Base-by-base conservation (phyloP, 2,329 filamentous ascomycete genomes). In the Claviceps maximensis region DNA sequence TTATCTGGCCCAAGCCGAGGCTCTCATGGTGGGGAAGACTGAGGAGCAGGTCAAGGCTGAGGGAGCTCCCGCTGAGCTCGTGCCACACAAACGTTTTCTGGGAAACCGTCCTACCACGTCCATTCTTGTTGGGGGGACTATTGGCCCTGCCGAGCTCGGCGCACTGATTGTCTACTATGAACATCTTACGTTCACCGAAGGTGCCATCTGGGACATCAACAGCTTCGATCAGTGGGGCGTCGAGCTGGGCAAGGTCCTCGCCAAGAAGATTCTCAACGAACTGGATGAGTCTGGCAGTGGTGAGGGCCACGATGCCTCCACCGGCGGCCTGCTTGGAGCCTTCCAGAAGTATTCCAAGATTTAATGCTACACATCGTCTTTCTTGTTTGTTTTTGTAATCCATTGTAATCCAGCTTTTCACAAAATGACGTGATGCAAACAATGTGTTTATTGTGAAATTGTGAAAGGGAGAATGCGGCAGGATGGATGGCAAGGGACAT, bases 171-270 rank as follows among this genome's bases (percentile, higher is more conserved):
- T 89, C 59, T 98, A 97, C 80, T 98, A 98, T 73, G 93, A 98
- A 79, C 93, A 98, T 74, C 74, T 97, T 57, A 97, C 93, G 53
- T 98, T 98, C 71, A 94, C 88, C 40, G 93, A 98, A 75, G 93
- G 93, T 63, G 91, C 90, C 51, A 78, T 98, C 68, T 98, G 93
- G 93, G 95, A 97, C 75, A 95, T 98, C 78, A 98, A 98, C 82
- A 89, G 85, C 65, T 98, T 97, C 67, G 93, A 98, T 74, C 93
- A 98, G 78, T 98, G 93, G 93, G 93, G 93, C 73, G 93, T 98
- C 46, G 93, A 98, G 78, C 77, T 98, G 57, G 93, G 93, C 70
- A 98, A 98, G 84, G 83, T 86, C 42, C 76, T 98, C 60, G 93
- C 93, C 57, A 97, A 91, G 83, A 90, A 89, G 75, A 89, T 90